phyloP scores from a whole-genome alignment of 106 monocot species.

The Phalaenopsis aphrodite region DNA sequence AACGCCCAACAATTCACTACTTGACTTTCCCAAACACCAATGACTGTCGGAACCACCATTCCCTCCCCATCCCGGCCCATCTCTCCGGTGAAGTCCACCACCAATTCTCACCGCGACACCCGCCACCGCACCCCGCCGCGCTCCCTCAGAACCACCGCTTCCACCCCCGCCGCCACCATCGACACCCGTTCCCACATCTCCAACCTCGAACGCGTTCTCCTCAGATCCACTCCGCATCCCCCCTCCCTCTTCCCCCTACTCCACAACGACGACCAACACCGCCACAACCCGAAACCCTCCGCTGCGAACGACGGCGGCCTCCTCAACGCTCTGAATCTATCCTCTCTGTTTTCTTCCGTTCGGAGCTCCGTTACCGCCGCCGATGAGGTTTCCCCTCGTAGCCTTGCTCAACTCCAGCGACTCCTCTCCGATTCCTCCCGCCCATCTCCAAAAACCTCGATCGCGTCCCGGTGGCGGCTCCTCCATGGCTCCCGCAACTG shows the following conservation, averaged over 20 bases:
- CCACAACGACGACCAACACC: background rate
- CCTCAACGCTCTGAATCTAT: constrained; percentile 31
- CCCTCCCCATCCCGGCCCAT: constrained; percentile 7
- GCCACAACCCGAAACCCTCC: background rate
- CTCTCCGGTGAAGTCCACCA: constrained; percentile 4
- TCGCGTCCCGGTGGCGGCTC: constrained; percentile 44
- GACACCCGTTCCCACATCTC: constrained; percentile 27
- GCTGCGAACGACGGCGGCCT: constrained; percentile 5
- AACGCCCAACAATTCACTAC: too few relatives aligned
- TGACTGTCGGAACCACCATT: constrained; percentile 5
- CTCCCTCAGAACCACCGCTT: background rate
- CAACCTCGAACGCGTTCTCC: constrained; percentile 50
- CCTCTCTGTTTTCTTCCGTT: constrained; percentile 20
- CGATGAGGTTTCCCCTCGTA: constrained; percentile 51
- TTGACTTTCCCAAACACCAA: background rate
- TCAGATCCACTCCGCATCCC: constrained; percentile 1
- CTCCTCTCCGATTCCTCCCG: constrained; percentile 40
- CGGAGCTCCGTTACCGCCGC: constrained; percentile 11
- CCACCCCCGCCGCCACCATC: constrained; percentile 11
- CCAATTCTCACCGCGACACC: background rate
- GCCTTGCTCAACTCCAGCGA: constrained; percentile 43
- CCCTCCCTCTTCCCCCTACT: constrained; percentile 28
- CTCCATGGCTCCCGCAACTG: constrained; percentile 61
- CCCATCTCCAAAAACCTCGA: constrained; percentile 44
- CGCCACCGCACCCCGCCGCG: constrained; percentile 7